Conservation (phyloP, 306 rosid genomes). For the Fragaria vesca region DNA sequence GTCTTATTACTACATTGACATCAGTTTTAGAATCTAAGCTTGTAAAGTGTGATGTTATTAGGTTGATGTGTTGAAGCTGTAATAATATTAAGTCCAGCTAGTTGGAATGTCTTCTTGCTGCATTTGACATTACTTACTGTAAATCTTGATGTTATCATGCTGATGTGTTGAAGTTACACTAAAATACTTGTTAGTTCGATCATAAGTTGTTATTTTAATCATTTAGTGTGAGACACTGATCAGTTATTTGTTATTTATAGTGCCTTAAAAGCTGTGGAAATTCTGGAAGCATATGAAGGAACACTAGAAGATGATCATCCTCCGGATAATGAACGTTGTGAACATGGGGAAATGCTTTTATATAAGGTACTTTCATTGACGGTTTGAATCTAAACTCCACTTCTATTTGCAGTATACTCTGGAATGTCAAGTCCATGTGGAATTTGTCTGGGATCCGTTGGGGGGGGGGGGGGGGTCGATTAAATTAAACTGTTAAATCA, state of each 20-base stretch:
- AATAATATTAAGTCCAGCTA: not conserved
- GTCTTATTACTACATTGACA: not conserved
- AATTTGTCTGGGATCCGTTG: not conserved
- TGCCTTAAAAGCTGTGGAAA: slow-evolving; percentile 87
- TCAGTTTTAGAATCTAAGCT: not conserved
- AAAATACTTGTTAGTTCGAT: not conserved
- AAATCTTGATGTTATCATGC: not conserved
- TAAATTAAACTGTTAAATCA: not conserved
- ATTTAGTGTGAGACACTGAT: slow-evolving; percentile 11
- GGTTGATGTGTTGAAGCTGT: not conserved
- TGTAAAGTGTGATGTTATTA: not conserved
- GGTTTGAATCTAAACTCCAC: slow-evolving; percentile 9
- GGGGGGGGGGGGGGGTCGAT: not conserved
- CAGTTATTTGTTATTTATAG: slow-evolving; percentile 36
- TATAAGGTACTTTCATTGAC: slow-evolving; percentile 62
- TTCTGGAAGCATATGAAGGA: slow-evolving; percentile 98
- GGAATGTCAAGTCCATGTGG: not conserved
- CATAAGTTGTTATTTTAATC: not conserved
- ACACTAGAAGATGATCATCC: slow-evolving; percentile 95
- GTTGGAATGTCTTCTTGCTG: not conserved
- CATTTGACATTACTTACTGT: not conserved
- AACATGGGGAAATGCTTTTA: slow-evolving; percentile 97
- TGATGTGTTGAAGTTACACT: not conserved
- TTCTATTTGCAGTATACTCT: not conserved
- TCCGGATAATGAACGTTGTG: slow-evolving; percentile 94